Evolutionary conservation across 2,329 filamentous ascomycete genomes (phyloP).

Genomic region (Botrytis cinerea): DNA sequence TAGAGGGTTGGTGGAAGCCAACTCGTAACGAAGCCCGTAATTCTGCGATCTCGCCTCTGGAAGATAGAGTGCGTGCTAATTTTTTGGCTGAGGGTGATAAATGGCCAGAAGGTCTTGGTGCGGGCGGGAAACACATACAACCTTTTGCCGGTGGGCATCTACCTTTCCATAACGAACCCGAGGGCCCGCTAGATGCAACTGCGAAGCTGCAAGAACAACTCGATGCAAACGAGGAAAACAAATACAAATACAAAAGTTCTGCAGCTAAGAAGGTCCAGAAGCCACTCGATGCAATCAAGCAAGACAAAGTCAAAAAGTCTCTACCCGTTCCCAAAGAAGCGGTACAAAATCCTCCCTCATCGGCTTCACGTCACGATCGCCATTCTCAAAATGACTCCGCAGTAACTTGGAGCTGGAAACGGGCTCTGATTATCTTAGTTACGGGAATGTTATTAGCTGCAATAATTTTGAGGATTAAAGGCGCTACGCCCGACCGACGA

Average conservation of each 20-base stretch:
- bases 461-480: neutral
- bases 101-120: neutral
- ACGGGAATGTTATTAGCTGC: neutral
- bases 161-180: neutral
- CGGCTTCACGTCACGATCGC: neutral
- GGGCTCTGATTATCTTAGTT: neutral
- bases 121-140: neutral
- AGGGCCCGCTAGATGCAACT: neutral
- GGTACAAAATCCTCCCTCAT: neutral
- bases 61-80: neutral
- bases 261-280: neutral
- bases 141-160: neutral
- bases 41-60: accelerated
- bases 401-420: neutral
- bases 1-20: neutral
- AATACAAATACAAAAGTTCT: neutral
- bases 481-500: neutral
- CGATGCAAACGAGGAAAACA: neutral
- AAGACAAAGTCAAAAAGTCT: neutral
- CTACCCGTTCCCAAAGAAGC: too few species aligned
- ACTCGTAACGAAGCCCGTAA: neutral
- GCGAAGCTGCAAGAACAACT: neutral
- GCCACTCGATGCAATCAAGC: neutral
- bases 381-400: neutral
- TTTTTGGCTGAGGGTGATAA: accelerated